Percentiles rank a stretch among this genome's conserved stretches.
Conservation (phyloP, 1,139 yeast genomes). For the Groenewaldozyma sp. region DNA sequence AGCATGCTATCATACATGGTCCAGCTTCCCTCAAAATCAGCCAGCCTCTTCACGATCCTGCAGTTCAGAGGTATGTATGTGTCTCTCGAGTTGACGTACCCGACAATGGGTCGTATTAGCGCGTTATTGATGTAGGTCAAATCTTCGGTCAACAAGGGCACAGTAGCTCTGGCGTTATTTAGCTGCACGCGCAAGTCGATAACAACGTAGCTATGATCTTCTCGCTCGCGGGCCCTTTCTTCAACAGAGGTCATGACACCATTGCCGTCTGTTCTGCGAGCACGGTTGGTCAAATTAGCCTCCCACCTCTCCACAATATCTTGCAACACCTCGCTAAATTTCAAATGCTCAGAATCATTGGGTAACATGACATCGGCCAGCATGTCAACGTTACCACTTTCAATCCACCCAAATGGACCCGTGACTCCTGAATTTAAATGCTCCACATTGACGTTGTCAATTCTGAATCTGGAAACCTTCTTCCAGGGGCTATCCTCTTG, state of each 20-base stretch:
- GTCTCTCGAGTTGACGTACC: constrained; percentile 81
- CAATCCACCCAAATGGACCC: constrained; percentile 97
- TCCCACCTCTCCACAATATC: constrained; percentile 37
- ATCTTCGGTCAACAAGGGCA: constrained; percentile 79
- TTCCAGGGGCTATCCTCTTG: constrained; percentile 37
- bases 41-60: constrained; percentile 66
- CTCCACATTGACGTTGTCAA: constrained; percentile 77
- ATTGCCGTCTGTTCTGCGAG: constrained; percentile 5
- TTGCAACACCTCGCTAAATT: constrained; percentile 29
- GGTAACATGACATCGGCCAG: constrained; percentile 84
- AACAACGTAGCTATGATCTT: constrained; percentile 48
- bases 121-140: constrained; percentile 86
- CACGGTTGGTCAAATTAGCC: constrained; percentile 18
- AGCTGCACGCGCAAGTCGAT: constrained; percentile 70
- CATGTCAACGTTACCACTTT: constrained; percentile 85
- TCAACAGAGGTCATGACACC: constrained; percentile 25
- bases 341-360: constrained; percentile 41
- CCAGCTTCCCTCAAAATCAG: constrained; percentile 94
- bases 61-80: constrained; percentile 85
- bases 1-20: constrained; percentile 83
- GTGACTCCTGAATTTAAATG: constrained; percentile 82
- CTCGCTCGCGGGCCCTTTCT: constrained; percentile 23
- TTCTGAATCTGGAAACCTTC: constrained; percentile 66
- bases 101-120: constrained; percentile 86
- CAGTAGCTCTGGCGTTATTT: constrained; percentile 77